Evolutionary conservation across 306 rosid species (phyloP).

Genomic region (Pachyrhizus erosus): DNA sequence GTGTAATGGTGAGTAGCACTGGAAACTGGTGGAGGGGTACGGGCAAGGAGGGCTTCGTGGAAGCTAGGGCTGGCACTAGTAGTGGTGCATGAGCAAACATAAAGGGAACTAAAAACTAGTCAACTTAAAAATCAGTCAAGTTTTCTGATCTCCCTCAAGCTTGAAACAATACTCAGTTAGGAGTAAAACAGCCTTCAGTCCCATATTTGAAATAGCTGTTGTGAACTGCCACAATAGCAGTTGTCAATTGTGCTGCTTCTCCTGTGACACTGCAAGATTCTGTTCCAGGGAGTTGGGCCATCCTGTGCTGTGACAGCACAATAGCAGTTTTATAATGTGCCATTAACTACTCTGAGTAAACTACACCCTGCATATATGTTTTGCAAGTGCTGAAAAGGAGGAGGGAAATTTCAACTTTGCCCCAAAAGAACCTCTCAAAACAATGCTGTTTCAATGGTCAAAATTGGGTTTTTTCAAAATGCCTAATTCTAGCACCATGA

Average conservation of each 20-base stretch:
- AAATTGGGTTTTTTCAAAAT: not conserved
- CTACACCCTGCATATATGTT: not conserved
- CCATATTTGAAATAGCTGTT: too few relatives aligned
- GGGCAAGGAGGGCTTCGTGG: not conserved
- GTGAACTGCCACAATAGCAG: not conserved
- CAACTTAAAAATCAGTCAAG: not conserved
- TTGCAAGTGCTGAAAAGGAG: not conserved
- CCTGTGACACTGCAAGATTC: not conserved
- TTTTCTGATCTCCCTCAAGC: not conserved
- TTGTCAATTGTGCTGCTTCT: not conserved
- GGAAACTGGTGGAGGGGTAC: not conserved
- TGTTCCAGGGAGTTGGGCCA: not conserved
- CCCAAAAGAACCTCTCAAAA: not conserved
- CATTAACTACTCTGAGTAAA: not conserved
- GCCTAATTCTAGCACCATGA: not conserved
- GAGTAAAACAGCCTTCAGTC: too few relatives aligned
- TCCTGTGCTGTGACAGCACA: not conserved
- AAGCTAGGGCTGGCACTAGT: not conserved
- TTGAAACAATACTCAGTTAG: too few relatives aligned
- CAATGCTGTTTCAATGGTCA: not conserved
- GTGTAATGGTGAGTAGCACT: not conserved
- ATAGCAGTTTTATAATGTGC: not conserved
- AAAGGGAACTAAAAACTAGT: not conserved
- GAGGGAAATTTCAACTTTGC: not conserved
- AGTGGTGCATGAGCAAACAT: not conserved